phyloP scores from a whole-genome alignment of 305 asterid species.

The Fraxinus latifolia region DNA sequence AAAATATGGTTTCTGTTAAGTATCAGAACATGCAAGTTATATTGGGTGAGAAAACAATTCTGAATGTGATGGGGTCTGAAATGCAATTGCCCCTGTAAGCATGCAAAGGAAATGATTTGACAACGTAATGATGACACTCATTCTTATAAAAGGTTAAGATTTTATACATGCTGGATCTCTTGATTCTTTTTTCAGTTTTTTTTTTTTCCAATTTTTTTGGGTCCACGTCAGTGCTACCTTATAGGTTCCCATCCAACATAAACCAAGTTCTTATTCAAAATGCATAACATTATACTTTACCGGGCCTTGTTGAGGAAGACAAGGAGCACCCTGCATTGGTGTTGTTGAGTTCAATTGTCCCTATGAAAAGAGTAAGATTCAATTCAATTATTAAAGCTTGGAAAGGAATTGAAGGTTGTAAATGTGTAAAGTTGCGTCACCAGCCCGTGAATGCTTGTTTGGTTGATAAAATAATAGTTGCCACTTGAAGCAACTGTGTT shows the following conservation, averaged over 20 bases:
- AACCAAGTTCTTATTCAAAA: not conserved
- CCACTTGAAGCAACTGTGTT: constrained; percentile 21
- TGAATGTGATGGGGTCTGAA: constrained; percentile 19
- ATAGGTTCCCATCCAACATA: not conserved
- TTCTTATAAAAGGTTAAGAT: not conserved
- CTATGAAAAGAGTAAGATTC: constrained; percentile 20
- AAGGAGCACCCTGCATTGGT: constrained; percentile 20
- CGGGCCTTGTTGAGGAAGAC: constrained; percentile 24
- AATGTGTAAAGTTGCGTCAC: constrained; percentile 23
- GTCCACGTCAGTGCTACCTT: not conserved
- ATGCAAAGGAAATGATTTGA: not conserved
- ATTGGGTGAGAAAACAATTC: constrained; percentile 10
- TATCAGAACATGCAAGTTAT: constrained; percentile 20
- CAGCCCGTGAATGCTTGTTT: constrained; percentile 23
- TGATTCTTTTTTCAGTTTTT: not conserved
- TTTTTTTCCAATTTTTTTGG: not conserved
- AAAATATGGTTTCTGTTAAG: constrained; percentile 4
- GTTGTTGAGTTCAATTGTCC: constrained; percentile 26
- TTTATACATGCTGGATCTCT: not conserved
- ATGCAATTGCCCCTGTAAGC: constrained; percentile 25
- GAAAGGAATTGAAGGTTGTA: not conserved
- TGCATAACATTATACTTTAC: constrained; percentile 12
- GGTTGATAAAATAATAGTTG: constrained; percentile 19
- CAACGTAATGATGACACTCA: not conserved
- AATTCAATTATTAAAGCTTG: not conserved